Evolutionary conservation across 148 eudicot species (phyloP).

Genomic region (Vaccinium macrocarpon): DNA sequence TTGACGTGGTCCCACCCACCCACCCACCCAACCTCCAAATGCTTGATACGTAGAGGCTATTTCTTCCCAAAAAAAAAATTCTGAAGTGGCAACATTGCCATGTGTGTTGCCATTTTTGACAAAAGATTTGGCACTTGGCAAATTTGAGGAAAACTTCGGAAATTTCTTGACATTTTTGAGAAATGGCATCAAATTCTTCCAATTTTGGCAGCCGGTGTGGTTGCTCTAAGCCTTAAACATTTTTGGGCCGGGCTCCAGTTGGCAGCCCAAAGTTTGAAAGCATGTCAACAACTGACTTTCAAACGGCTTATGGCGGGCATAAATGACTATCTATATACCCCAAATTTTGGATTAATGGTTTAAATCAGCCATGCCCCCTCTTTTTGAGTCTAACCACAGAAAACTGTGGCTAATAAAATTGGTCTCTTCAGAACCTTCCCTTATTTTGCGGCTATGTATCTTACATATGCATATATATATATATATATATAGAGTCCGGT

Average conservation of each 20-base stretch:
- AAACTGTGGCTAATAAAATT: neutral
- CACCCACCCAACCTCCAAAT: no score
- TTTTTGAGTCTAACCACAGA: constrained; percentile 14
- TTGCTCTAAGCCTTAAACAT: neutral
- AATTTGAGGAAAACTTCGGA: no score
- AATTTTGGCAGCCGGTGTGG: no score
- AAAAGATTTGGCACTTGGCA: no score
- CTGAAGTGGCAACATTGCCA: no score
- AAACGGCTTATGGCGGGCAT: neutral
- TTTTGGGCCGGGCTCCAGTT: neutral
- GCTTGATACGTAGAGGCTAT: no score
- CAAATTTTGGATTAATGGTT: neutral
- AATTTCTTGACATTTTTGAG: no score
- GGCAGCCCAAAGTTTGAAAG: neutral
- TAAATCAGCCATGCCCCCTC: neutral
- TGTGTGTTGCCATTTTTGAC: no score
- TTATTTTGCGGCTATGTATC: neutral
- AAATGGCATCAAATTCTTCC: no score
- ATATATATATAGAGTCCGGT: no score
- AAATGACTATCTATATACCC: neutral
- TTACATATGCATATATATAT: neutral
- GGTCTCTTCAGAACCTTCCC: neutral
- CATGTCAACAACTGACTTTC: neutral
- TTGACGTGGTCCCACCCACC: no score
- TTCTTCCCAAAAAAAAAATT: no score